Conservation (phyloP, 306 rosid species). For the Lathyrus aphaca region DNA sequence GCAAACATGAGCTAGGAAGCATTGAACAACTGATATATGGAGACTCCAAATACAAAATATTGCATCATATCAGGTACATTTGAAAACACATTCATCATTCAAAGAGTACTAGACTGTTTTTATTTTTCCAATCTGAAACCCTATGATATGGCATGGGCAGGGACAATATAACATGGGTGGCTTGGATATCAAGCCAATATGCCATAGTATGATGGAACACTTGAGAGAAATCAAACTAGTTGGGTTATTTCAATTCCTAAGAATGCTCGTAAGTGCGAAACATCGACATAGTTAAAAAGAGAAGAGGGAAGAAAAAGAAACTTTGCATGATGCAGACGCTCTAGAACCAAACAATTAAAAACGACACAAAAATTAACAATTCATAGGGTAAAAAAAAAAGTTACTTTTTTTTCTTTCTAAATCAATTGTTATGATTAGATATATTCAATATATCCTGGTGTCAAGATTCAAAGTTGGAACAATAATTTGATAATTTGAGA, state of each 20-base stretch:
- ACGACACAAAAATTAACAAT: no score
- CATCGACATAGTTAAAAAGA: conserved; percentile 11
- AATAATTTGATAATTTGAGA: no score
- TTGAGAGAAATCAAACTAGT: neutral
- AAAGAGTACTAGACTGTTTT: conserved; percentile 14
- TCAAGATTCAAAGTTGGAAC: no score
- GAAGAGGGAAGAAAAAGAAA: conserved; percentile 13
- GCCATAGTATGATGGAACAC: neutral
- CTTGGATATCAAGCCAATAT: conserved; percentile 1
- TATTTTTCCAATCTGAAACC: neutral
- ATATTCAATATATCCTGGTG: no score
- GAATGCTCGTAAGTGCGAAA: neutral
- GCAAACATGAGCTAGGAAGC: conserved; percentile 11
- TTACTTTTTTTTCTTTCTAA: no score
- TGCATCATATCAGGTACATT: neutral
- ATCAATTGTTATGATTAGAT: no score
- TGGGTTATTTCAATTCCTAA: conserved; percentile 10
- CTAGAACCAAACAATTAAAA: no score
- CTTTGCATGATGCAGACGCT: neutral
- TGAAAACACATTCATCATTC: conserved; percentile 1
- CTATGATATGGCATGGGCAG: neutral
- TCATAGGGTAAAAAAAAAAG: no score
- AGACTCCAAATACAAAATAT: conserved; percentile 11
- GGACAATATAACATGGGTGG: neutral
- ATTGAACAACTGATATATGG: neutral